A percentile compares a stretch with the other conserved stretches of the same genome.
Evolutionary conservation across 345 rosid species (phyloP).

Genomic region (Streptanthus diversifolius): DNA sequence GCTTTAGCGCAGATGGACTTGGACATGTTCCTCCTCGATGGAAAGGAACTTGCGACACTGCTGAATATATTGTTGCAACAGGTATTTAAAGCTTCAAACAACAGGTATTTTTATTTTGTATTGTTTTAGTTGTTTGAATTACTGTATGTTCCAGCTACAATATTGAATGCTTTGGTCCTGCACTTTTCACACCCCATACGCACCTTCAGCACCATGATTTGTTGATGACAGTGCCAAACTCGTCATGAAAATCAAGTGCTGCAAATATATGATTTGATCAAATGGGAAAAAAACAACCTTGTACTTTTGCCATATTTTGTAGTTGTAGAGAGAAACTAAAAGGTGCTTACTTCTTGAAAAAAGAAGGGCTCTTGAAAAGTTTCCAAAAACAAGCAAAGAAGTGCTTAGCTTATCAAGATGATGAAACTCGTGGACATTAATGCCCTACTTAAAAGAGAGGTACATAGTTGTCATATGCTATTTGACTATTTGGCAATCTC

Average conservation of each 20-base stretch:
- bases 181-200: constrained; percentile 20
- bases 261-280: background rate
- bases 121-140: background rate
- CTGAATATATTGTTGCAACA: constrained; percentile 4
- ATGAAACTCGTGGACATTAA: constrained; percentile 1
- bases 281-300: background rate
- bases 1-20: constrained; percentile 47
- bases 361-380: background rate
- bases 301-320: constrained; percentile 6
- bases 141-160: constrained; percentile 4
- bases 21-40: constrained; percentile 45
- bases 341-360: background rate
- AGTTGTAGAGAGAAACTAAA: background rate
- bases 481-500: background rate
- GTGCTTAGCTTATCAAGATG: constrained; percentile 1
- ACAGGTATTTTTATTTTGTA: background rate
- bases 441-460: background rate
- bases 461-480: constrained; percentile 10
- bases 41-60: constrained; percentile 4
- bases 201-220: background rate
- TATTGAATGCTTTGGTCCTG: constrained; percentile 16
- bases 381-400: background rate
- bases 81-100: too few relatives aligned
- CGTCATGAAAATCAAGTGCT: background rate
- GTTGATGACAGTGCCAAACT: background rate